A percentile compares a stretch with the other conserved stretches of the same genome.
Conservation (phyloP, 257 asterid species). For the Verbena officinalis region DNA sequence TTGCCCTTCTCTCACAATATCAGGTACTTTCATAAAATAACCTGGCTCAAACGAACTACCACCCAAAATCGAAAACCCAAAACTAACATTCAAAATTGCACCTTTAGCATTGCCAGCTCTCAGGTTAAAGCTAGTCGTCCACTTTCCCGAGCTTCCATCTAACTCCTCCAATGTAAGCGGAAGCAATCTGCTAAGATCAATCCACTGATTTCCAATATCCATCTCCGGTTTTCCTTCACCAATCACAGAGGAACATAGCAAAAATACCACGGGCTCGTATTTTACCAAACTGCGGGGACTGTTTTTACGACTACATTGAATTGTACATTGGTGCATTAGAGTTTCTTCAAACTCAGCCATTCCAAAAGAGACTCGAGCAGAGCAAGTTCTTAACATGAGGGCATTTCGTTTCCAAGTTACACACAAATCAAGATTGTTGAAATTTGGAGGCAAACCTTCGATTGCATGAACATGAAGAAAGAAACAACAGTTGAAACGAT, state of each 20-base stretch:
- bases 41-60: conserved; percentile 51
- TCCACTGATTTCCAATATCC: conserved; percentile 78
- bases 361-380: conserved; percentile 58
- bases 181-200: conserved; percentile 88
- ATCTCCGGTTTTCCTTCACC: conserved; percentile 67
- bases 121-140: conserved; percentile 91
- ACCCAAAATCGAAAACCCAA: conserved; percentile 68
- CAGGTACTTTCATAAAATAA: conserved; percentile 52
- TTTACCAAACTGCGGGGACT: conserved; percentile 56
- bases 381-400: conserved; percentile 51
- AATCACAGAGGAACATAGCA: conserved; percentile 56
- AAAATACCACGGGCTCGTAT: conserved; percentile 71
- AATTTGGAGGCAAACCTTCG: conserved; percentile 67
- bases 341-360: conserved; percentile 78
- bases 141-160: conserved; percentile 66
- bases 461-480: conserved; percentile 75
- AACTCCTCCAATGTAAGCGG: conserved; percentile 81
- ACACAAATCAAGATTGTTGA: conserved; percentile 58
- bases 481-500: conserved; percentile 69
- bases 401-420: conserved; percentile 75
- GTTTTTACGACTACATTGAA: conserved; percentile 56
- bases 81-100: conserved; percentile 73
- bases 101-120: conserved; percentile 72
- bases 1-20: conserved; percentile 34
- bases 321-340: conserved; percentile 65